Evolutionary conservation across 177 flowering plant species (phyloP), one percentile per base, ranked within the genome.

Genomic region (Vitis hybrid): DNA sequence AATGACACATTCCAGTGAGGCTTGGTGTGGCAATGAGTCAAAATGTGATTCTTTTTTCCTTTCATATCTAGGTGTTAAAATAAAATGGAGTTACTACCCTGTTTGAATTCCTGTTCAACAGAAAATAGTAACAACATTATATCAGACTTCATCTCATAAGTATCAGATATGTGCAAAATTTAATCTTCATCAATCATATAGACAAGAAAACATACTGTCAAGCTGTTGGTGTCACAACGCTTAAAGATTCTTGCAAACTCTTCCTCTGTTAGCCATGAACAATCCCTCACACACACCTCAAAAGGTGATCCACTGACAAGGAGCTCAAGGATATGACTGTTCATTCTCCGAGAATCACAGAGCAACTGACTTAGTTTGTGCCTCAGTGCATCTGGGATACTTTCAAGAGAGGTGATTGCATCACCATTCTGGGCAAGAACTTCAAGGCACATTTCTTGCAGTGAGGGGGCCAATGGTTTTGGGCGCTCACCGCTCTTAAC

Each of bases 211-310:
- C 67, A 10, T 78, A 93, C 98, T 79, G 29, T 79, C 76, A 94
- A 77, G 55, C 77, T 80, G 55, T 64, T 84, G 15, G 81, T 76
- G 64, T 89, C 86, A 74, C 86, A 86, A 13, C 62, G 73, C 68
- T 71, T 74, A 69, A 90, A 78, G 61, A 68, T 80, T 71, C 72
- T 75, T 14, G 59, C 64, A 60, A 91, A 80, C 26, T 84, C 61
- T 45, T 91, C 93, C 78, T 95, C 97, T 16, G 88, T 79, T 39
- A 95, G 63, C 87, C 89, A 82, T 14, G 99, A 91, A 70, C 97
- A 86, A 73, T 95, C 87, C 57, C 70, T 78, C 2, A 95, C 15
- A 15, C 93, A 80, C 22, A 95, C 76, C 76, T 91, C 93, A 0
- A 86, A 68, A 3, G 98, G 99, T 51, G 84, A 85, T 12, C 87